Evolutionary conservation across 2,329 filamentous ascomycete species (phyloP), one percentile per base, ranked within the genome.

Genomic region (Lasiodiplodia gonubiensis): DNA sequence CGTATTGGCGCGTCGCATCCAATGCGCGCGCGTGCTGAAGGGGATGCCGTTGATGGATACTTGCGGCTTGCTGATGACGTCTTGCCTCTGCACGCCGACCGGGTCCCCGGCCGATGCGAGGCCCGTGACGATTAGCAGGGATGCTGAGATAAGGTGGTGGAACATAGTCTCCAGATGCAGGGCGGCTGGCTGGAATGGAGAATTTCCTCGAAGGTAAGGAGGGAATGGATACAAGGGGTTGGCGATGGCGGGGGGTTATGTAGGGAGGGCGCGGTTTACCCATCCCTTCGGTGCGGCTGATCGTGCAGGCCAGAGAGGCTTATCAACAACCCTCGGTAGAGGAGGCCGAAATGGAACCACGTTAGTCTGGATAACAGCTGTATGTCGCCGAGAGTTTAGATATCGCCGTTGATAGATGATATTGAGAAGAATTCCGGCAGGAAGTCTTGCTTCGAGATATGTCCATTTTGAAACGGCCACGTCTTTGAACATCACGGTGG

Each of bases 1-100:
- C 27, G 78, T 71, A 68, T 83, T 85, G 21, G 85, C 84, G 39
- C 77, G 73, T 21, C 83, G 80, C 82, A 88, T 87, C 84, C 85
- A 87, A 71, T 84, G 73, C 1, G 78, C 79, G 25, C 84, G 77
- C 10, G 79, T 82, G 39, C 73, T 71, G 66, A 76, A 76, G 1
- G 80, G 72, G 42, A 84, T 76, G 68, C 72, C 65, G 67, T 77
- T 75, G 60, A 77, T 71, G 27, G 66, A 42, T 2, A 57, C 37
- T 4, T 46, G 4, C 7, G 64, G 64, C 16, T 33, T 25, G 25
- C 37, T 27, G 27, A 57, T 57, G 51, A 57, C 64, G 27, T 46
- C 51, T 18, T 57, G 64, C 42, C 7, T 46, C 7, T 6, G 1
- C 6, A 46, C 42, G 42, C 42, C 42, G 12, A 49, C 23, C 2